Evolutionary conservation across 2,329 filamentous ascomycete genomes (phyloP).

Genomic region (Penicillium paneum): DNA sequence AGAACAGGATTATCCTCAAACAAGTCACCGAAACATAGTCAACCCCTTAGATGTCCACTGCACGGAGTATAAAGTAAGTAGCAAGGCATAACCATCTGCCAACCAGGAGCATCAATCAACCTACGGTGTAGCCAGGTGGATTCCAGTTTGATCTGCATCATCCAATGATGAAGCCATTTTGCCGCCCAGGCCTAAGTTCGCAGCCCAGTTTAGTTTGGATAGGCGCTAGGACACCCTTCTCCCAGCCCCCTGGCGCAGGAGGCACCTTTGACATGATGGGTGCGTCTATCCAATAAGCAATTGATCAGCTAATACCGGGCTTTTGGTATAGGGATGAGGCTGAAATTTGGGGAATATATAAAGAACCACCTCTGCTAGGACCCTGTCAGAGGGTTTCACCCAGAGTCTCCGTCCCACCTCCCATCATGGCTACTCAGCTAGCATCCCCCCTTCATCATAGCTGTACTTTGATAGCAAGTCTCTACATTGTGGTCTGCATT

Average conservation of each 20-base stretch:
- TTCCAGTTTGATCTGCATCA: slow-evolving; percentile 2
- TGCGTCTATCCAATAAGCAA: not conserved
- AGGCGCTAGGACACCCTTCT: not conserved
- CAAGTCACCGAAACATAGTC: not conserved
- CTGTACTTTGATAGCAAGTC: slow-evolving; percentile 3
- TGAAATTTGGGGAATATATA: slow-evolving; percentile 2
- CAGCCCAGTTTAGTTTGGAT: not conserved
- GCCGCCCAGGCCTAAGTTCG: not conserved
- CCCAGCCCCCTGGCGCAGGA: slow-evolving; percentile 2
- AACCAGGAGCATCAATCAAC: not conserved
- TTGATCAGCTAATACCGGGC: not conserved
- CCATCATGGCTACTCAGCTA: slow-evolving; percentile 3
- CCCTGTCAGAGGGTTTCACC: not conserved
- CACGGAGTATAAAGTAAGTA: not conserved
- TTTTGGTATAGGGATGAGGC: not conserved
- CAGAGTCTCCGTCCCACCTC: not conserved
- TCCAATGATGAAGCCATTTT: not conserved
- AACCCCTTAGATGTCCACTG: not conserved
- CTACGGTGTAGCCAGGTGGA: slow-evolving; percentile 1
- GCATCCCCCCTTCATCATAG: slow-evolving; percentile 3
- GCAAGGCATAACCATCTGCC: not conserved
- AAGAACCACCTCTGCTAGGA: not conserved
- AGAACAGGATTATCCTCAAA: not conserved
- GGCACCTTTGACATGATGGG: not conserved
- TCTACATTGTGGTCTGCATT: not conserved